Percentiles rank a stretch among this genome's conserved stretches.
These are phyloP conservation scores for Colletotrichum tropicicola DNA, from an alignment of 2,329 filamentous ascomycete species.

Conservation along the genomic window DNA sequence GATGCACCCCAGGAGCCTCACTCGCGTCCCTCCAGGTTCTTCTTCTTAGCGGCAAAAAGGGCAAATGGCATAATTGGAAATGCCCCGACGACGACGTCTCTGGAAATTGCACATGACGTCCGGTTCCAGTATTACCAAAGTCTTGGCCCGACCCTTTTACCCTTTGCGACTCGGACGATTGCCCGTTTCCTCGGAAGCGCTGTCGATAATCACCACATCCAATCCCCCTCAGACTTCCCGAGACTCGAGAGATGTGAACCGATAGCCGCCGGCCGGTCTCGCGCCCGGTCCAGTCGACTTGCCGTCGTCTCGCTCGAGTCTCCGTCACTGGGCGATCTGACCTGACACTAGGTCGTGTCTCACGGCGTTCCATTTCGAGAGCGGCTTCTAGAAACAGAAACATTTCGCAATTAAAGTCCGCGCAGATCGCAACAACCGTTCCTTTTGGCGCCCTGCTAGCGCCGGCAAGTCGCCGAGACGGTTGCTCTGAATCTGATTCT, in stretches of 20 bases:
- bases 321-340: too few relatives aligned
- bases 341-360: not conserved
- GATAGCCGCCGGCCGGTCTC: not conserved
- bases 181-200: not conserved
- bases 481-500: not conserved
- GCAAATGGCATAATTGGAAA: slow-evolving; percentile 1
- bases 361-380: not conserved
- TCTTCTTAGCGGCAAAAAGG: slow-evolving; percentile 8
- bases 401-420: not conserved
- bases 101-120: slow-evolving; percentile 23
- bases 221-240: not conserved
- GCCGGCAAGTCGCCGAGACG: not conserved
- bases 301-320: not conserved
- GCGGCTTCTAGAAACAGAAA: slow-evolving; percentile 2
- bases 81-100: not conserved
- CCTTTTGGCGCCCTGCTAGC: not conserved
- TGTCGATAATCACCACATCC: slow-evolving; percentile 1
- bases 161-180: not conserved
- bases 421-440: not conserved
- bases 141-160: not conserved
- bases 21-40: not conserved
- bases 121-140: not conserved
- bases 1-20: not conserved
- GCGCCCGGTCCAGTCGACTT: not conserved
- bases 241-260: not conserved